Conservation (phyloP, 805 yeast genomes). For the Alloascoidea hylecoeti region DNA sequence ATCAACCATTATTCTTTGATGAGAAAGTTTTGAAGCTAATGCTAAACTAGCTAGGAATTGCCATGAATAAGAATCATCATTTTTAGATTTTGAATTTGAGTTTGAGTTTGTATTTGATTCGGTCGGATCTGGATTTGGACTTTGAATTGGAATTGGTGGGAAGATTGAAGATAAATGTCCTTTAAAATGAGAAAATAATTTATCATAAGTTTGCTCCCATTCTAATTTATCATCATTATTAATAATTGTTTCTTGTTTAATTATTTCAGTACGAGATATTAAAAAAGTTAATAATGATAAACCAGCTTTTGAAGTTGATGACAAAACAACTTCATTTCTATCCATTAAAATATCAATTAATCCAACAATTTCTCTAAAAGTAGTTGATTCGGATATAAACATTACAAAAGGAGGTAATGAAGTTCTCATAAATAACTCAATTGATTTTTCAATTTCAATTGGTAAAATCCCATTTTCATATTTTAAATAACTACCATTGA, state of each 20-base stretch:
- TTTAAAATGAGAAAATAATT: conserved; percentile 65
- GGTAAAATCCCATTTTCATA: conserved; percentile 37
- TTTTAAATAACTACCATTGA: conserved; percentile 66
- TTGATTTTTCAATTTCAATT: conserved; percentile 35
- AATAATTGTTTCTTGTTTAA: conserved; percentile 65
- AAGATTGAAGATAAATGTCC: conserved; percentile 65
- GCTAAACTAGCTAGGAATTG: conserved; percentile 92
- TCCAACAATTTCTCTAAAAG: conserved; percentile 66
- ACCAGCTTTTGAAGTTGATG: conserved; percentile 57
- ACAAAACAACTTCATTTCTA: conserved; percentile 47
- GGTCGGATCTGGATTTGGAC: too few species aligned
- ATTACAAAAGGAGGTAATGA: conserved; percentile 76
- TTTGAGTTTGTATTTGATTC: conserved; percentile 1
- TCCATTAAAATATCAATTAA: conserved; percentile 56
- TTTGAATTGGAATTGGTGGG: conserved; percentile 70
- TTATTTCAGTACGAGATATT: conserved; percentile 82
- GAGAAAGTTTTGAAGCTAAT: conserved; percentile 77
- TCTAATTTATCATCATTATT: conserved; percentile 37
- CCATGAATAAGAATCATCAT: conserved; percentile 83
- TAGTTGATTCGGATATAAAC: conserved; percentile 67
- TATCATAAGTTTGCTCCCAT: conserved; percentile 77
- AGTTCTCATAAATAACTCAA: conserved; percentile 68
- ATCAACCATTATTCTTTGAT: conserved; percentile 87
- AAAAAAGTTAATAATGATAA: conserved; percentile 80
- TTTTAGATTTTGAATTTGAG: conserved; percentile 14